Conservation (phyloP, 2,329 filamentous ascomycete species). For the Paecilomyces dactylethromorphus region DNA sequence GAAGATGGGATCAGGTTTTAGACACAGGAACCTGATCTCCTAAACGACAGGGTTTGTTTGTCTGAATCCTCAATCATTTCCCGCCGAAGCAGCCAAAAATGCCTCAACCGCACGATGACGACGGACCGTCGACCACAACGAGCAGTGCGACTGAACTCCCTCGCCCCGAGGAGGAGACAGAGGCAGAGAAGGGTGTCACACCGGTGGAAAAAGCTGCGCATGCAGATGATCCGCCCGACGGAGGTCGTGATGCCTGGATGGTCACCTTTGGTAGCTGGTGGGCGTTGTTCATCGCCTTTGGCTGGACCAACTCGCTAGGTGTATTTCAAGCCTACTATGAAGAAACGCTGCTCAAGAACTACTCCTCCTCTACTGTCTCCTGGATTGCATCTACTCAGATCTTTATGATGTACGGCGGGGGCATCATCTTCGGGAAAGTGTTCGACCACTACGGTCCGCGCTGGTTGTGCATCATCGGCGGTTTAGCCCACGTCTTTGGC, state of each 20-base stretch:
- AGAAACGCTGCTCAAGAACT: conserved; percentile 39
- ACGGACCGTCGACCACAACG: too few species aligned
- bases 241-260: conserved; percentile 2
- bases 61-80: too few species aligned
- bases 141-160: too few species aligned
- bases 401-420: conserved; percentile 50
- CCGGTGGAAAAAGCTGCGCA: too few species aligned
- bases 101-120: too few species aligned
- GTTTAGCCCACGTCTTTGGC: conserved; percentile 47
- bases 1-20: too few species aligned
- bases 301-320: conserved; percentile 28
- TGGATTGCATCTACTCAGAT: conserved; percentile 56
- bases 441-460: conserved; percentile 59
- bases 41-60: too few species aligned
- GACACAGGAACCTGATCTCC: too few species aligned
- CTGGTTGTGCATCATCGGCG: conserved; percentile 43
- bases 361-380: conserved; percentile 51
- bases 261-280: conserved; percentile 7
- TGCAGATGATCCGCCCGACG: too few species aligned
- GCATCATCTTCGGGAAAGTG: conserved; percentile 57
- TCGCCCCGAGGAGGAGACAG: too few species aligned
- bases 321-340: conserved; percentile 56
- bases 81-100: too few species aligned
- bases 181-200: too few species aligned
- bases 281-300: conserved; percentile 7